A percentile compares a stretch with the other conserved stretches of the same genome.
phyloP scores from a whole-genome alignment of 306 rosid genomes.

The Parietaria judaica region DNA sequence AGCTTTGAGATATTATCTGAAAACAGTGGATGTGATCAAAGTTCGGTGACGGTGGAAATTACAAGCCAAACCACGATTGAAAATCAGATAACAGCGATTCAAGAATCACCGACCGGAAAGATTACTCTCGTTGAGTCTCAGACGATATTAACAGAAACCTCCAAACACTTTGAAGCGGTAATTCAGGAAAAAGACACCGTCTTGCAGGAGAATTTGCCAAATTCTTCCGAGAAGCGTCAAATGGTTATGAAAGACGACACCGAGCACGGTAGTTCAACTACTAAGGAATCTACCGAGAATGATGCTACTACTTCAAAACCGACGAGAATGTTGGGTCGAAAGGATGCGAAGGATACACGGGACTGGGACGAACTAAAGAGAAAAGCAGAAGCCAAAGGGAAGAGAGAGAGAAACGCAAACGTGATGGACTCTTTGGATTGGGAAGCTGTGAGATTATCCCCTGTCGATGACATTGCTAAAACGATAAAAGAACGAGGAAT shows the following conservation, averaged over 20 bases:
- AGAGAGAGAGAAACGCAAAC: constrained; percentile 45
- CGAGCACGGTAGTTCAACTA: constrained; percentile 21
- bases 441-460: constrained; percentile 89
- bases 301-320: constrained; percentile 35
- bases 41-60: constrained; percentile 43
- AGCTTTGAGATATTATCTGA: constrained; percentile 36
- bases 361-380: constrained; percentile 77
- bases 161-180: constrained; percentile 15
- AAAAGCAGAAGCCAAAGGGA: constrained; percentile 50
- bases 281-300: constrained; percentile 38
- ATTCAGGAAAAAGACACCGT: constrained; percentile 16
- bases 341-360: constrained; percentile 36
- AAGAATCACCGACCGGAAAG: constrained; percentile 20
- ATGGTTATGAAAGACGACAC: constrained; percentile 27
- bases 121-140: constrained; percentile 29
- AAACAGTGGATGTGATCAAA: constrained; percentile 31
- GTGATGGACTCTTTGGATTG: constrained; percentile 92
- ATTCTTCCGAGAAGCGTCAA: constrained; percentile 27
- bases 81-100: constrained; percentile 15
- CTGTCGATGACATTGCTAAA: constrained; percentile 64
- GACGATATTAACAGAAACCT: constrained; percentile 21
- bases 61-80: constrained; percentile 22
- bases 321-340: constrained; percentile 34
- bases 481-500: constrained; percentile 86
- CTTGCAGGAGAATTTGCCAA: constrained; percentile 19